A percentile compares a stretch with the other conserved stretches of the same genome.
Conservation (phyloP, 2,329 filamentous ascomycete genomes). For the Dactylonectria estremocensis region DNA sequence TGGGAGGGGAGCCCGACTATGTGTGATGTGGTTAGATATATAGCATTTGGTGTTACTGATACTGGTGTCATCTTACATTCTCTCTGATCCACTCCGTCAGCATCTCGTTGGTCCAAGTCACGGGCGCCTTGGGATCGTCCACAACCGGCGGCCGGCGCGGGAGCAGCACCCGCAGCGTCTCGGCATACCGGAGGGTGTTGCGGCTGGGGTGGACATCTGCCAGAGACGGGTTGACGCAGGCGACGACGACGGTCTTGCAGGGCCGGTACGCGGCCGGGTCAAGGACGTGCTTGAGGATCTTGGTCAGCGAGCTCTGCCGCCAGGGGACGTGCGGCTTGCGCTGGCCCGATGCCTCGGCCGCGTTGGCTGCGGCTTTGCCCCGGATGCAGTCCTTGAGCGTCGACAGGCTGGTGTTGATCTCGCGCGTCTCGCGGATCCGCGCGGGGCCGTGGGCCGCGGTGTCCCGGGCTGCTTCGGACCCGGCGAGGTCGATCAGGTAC, state of each 20-base stretch:
- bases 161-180: slow-evolving; percentile 60
- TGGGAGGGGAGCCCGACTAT: slow-evolving; percentile 58
- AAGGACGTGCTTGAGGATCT: slow-evolving; percentile 65
- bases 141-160: slow-evolving; percentile 46
- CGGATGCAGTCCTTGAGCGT: slow-evolving; percentile 69
- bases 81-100: slow-evolving; percentile 57
- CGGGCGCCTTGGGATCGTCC: slow-evolving; percentile 50
- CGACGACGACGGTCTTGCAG: slow-evolving; percentile 62
- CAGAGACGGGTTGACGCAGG: slow-evolving; percentile 64
- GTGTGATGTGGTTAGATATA: too few species aligned
- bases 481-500: slow-evolving; percentile 64
- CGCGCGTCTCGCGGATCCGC: slow-evolving; percentile 62
- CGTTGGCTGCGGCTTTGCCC: slow-evolving; percentile 57
- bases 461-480: slow-evolving; percentile 65
- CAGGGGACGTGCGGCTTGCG: slow-evolving; percentile 61
- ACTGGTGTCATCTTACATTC: slow-evolving; percentile 53
- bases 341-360: slow-evolving; percentile 29
- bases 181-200: slow-evolving; percentile 65
- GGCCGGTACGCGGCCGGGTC: slow-evolving; percentile 57
- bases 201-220: slow-evolving; percentile 60
- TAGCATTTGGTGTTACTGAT: not conserved
- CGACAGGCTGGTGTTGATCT: slow-evolving; percentile 66
- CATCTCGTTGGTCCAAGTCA: slow-evolving; percentile 58
- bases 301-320: slow-evolving; percentile 63
- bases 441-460: slow-evolving; percentile 55